Evolutionary conservation across 108 stramenopile species (phyloP), one percentile per base, ranked within the genome.

Genomic region (Fistulifera pelliculosa): DNA sequence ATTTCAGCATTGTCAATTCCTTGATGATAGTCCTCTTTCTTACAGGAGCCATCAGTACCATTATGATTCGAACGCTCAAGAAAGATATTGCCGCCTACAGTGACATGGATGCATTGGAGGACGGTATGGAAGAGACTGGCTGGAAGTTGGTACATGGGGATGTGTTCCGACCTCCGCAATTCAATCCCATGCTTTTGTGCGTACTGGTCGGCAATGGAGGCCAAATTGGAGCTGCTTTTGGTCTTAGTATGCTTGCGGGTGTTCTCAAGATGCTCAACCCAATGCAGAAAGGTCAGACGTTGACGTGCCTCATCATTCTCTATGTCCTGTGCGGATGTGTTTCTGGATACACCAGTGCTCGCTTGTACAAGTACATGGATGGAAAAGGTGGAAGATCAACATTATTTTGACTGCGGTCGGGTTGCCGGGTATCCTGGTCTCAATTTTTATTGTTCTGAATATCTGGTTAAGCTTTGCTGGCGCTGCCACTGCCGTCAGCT

Each of bases 111-210:
- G 64, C 74, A 21, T 39, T 83, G 18, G 85, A 84, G 23, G 95
- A 94, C 60, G 87, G 87, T 2, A 82, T 87, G 45, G 97, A 98
- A 61, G 97, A 98, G 71, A 87, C 81, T 49, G 97, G 97, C 12
- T 98, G 97, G 97, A 98, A 98, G 71, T 68, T 96, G 62, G 90
- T 98, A n/a, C 97, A 96, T 56, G 95, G 93, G 16, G 97, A 98
- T 68, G 95, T 96, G 19, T 96, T 98, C 67, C 90, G 96, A 41
- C 94, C 95, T 45, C 96, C 96, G 17, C 40, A 71, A 14, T 71
- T 71, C 24, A 49, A 55, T 54, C 85, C 90, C 21, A 85, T 93
- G 85, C 43, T 93, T 27, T 82, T 96, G 15, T 68, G 84, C 40
- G 75, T 94, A 10, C 38, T 87, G 61, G 87, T 89, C n/a, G 96